Evolutionary conservation across 106 monocot genomes (phyloP), one percentile per base, ranked within the genome.

Genomic region (Xerophyta viscosa): DNA sequence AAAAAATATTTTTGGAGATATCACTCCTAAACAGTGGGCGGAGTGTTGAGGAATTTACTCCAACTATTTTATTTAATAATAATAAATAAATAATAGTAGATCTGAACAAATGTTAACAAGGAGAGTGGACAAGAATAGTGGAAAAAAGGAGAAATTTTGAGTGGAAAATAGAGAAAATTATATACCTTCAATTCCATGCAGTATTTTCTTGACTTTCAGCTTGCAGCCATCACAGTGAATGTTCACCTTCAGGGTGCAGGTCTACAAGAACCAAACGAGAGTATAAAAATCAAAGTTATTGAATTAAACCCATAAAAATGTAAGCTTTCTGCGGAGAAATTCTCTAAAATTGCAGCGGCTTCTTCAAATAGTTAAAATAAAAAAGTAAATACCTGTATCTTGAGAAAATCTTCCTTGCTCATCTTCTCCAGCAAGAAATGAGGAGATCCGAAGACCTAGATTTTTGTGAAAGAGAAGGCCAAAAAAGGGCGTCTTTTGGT

Each of bases 321-420:
- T 12, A n/a, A n/a, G n/a, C n/a, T n/a, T n/a, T n/a, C n/a, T n/a
- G n/a, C n/a, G n/a, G n/a, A n/a, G n/a, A n/a, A n/a, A n/a, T n/a
- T n/a, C n/a, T n/a, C n/a, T n/a, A n/a, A n/a, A n/a, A n/a, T n/a
- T n/a, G n/a, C n/a, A n/a, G n/a, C n/a, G n/a, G n/a, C n/a, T n/a
- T n/a, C n/a, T n/a, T n/a, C n/a, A n/a, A n/a, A n/a, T n/a, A n/a
- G n/a, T n/a, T n/a, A n/a, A n/a, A n/a, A n/a, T n/a, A n/a, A n/a
- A n/a, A n/a, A n/a, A n/a, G n/a, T n/a, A n/a, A n/a, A n/a, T n/a
- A 84, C 83, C 83, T 78, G 78, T 67, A 78, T 74, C 60, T 78
- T 78, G 27, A 84, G 78, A 43, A 84, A 70, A 29, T 83, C 83
- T 42, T 62, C 62, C 50, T 84, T 84, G 61, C 60, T 84, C 83